These are phyloP conservation scores for Aspergillus piperis DNA, from an alignment of 2,329 filamentous ascomycete species.

Conservation along the genomic window DNA sequence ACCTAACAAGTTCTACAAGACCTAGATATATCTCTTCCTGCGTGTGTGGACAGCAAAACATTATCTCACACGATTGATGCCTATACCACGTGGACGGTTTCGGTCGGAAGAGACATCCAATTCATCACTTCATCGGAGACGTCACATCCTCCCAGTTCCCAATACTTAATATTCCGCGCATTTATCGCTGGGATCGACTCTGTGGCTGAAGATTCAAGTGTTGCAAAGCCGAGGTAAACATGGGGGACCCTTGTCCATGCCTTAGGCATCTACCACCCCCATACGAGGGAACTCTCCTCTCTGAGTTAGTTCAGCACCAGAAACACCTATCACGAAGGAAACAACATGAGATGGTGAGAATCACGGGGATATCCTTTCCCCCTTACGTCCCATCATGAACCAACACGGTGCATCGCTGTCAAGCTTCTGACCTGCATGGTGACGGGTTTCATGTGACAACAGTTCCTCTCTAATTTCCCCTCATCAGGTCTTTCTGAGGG, in stretches of 20 bases:
- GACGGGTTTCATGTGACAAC: not conserved
- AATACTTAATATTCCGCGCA: not conserved
- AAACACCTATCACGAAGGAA: not conserved
- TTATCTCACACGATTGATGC: not conserved
- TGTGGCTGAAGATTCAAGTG: too few relatives aligned
- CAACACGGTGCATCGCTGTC: not conserved
- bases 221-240: too few relatives aligned
- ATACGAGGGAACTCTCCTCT: not conserved
- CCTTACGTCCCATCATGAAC: not conserved
- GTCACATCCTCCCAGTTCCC: not conserved
- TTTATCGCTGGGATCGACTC: not conserved
- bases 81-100: not conserved
- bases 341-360: not conserved
- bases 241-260: not conserved
- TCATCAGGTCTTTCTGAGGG: not conserved
- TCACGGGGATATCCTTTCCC: not conserved
- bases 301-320: not conserved
- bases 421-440: conserved; percentile 1
- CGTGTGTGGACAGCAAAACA: not conserved
- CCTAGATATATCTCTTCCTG: too few relatives aligned
- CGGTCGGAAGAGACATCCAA: not conserved
- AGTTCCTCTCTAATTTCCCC: not conserved
- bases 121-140: not conserved
- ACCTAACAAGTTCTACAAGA: too few relatives aligned
- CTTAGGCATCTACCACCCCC: not conserved